Evolutionary conservation across 441 rosid species (phyloP).

Genomic region (Gossypium schwendimanii): DNA sequence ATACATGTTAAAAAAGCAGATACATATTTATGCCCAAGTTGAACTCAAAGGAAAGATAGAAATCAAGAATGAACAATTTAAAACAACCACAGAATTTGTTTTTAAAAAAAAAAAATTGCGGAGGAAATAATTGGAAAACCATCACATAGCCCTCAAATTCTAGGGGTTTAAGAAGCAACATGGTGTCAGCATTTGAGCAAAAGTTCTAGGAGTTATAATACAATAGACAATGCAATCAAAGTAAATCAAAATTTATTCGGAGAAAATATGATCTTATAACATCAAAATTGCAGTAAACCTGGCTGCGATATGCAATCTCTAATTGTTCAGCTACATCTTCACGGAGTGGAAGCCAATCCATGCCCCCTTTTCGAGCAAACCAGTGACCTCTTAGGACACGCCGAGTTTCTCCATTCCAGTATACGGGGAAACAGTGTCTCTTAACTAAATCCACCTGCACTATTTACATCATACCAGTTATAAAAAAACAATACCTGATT

Average conservation of each 20-base stretch:
- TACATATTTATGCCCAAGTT: conserved; percentile 3
- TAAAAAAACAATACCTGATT: background rate
- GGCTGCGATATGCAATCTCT: conserved; percentile 72
- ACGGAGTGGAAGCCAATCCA: conserved; percentile 94
- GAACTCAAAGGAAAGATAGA: conserved; percentile 6
- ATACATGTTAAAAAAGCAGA: background rate
- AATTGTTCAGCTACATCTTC: conserved; percentile 92
- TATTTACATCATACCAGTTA: conserved; percentile 8
- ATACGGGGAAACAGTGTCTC: conserved; percentile 89
- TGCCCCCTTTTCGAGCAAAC: conserved; percentile 91
- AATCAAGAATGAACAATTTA: background rate
- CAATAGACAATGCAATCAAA: background rate
- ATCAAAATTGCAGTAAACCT: conserved; percentile 37
- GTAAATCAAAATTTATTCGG: background rate
- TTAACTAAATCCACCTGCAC: conserved; percentile 81
- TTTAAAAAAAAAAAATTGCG: background rate
- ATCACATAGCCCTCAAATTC: background rate
- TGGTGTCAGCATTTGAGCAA: background rate
- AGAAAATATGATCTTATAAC: conserved; percentile 12
- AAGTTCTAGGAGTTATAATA: background rate
- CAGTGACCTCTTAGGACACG: conserved; percentile 98
- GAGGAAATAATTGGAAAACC: background rate
- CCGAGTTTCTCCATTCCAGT: conserved; percentile 94
- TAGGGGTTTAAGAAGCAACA: background rate
- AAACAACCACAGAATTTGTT: background rate